phyloP scores from a whole-genome alignment of 805 yeast species.

The Grigorovia jiainica region DNA sequence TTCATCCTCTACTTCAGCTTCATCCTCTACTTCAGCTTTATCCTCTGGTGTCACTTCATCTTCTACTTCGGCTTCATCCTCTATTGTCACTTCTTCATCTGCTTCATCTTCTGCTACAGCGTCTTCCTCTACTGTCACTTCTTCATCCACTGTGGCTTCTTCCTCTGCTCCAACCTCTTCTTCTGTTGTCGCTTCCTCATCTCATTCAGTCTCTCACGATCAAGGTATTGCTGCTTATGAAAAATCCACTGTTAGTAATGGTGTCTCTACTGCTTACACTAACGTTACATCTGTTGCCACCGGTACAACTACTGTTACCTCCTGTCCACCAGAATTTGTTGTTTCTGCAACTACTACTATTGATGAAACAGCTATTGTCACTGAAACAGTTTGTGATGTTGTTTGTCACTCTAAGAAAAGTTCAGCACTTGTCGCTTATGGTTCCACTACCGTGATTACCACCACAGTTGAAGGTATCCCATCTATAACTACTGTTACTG shows the following conservation, averaged over 20 bases:
- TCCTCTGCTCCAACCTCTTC: slow-evolving; percentile 4
- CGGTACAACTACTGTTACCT: slow-evolving; percentile 3
- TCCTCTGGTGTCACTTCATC: slow-evolving; percentile 2
- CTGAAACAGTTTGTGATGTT: neutral
- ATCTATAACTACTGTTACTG: slow-evolving; percentile 6
- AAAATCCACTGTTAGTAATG: neutral
- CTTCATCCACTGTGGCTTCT: slow-evolving; percentile 5
- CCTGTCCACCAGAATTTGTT: slow-evolving; percentile 3
- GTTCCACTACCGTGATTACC: slow-evolving; percentile 1
- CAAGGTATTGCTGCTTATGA: slow-evolving; percentile 18
- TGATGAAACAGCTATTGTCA: neutral
- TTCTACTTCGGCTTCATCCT: neutral
- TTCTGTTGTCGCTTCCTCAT: slow-evolving; percentile 26
- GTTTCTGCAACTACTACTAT: slow-evolving; percentile 1
- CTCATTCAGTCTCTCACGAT: too few species aligned
- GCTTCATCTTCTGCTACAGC: slow-evolving; percentile 5
- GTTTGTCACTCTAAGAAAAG: neutral
- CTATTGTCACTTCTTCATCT: neutral
- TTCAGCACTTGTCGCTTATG: neutral
- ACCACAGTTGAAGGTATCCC: neutral
- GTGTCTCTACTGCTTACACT: neutral
- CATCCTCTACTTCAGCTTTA: neutral
- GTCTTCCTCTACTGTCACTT: slow-evolving; percentile 10
- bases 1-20: neutral
- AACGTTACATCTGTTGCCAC: neutral